Base-by-base conservation (phyloP, 352 stramenopile genomes). In the Phytophthora melonis region DNA sequence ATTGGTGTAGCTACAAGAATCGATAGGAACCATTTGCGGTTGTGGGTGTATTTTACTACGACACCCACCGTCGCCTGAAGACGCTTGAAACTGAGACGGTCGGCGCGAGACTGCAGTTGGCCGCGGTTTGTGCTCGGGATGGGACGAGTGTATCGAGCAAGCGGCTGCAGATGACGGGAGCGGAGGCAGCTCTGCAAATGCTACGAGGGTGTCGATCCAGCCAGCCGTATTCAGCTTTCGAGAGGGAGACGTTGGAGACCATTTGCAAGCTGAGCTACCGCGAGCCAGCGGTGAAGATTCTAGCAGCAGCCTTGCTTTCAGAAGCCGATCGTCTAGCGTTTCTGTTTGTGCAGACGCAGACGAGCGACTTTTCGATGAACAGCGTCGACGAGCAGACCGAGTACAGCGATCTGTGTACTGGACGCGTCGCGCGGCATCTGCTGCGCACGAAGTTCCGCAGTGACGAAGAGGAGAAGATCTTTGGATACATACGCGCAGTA, bases 121-220 rank as follows among this genome's bases (percentile, higher is more conserved):
- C 73, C 23, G 73, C 75, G 2, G 66, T 91, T 30, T 88, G 78
- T 55, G 63, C 57, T 32, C 66, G 69, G 14, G 74, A 76, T 0
- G 75, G 75, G 3, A 70, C 56, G 5, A 68, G 55, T 39, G 55
- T 88, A 16, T 74, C 81, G 23, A 81, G 68, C 21, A 72, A 55
- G 9, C 55, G 74, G 6, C 36, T 88, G 13, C 54, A 72, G 4
- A 88, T 92, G 85, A 89, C 83, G 7, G 80, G 77, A 16, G 45
- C 71, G 0, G 85, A 92, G 47, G 77, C 79, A 8, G 78, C 82
- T 3, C 18, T 89, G 13, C 69, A 83, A 58, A 58, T 83, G 30
- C 58, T 91, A 19, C 77, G 73, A 66, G 68, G 74, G 1, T 93
- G 82, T 55, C 68, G 64, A 18, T 78, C 75, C 0, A 80, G 68